A percentile compares a stretch with the other conserved stretches of the same genome.
Evolutionary conservation across 768 basidiomycete species (phyloP).

Genomic region (Kwoniella sp.): DNA sequence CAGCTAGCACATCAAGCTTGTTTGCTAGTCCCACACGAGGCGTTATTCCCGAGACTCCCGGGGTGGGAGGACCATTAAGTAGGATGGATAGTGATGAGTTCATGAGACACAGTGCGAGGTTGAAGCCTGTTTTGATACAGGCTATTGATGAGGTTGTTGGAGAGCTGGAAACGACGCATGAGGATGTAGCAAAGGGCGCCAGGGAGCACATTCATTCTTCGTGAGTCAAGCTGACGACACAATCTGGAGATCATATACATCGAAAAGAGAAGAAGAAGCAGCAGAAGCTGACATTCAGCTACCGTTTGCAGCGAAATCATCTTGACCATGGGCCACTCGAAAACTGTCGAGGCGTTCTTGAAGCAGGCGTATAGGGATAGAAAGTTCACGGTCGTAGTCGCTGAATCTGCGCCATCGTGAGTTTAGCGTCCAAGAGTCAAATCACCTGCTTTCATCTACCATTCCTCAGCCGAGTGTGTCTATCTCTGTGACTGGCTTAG

Average conservation of each 20-base stretch:
- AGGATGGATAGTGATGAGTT: constrained; percentile 49
- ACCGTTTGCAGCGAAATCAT: constrained; percentile 76
- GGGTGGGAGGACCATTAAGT: background rate
- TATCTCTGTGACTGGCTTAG: too few species aligned
- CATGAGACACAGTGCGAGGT: constrained; percentile 48
- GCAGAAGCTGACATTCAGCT: constrained; percentile 12
- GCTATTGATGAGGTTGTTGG: constrained; percentile 95
- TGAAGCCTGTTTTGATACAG: constrained; percentile 94
- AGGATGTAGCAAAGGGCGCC: constrained; percentile 89
- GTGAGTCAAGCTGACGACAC: constrained; percentile 65
- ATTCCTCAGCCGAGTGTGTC: background rate
- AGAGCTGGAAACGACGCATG: constrained; percentile 93
- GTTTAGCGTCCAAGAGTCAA: too few species aligned
- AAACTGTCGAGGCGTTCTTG: constrained; percentile 89
- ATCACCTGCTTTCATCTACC: background rate
- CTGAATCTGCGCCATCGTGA: constrained; percentile 90
- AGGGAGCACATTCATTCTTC: constrained; percentile 98
- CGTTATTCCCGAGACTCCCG: constrained; percentile 14
- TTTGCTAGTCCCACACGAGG: constrained; percentile 28
- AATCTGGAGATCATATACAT: too few species aligned
- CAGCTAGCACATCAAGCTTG: constrained; percentile 22
- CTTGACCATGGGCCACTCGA: constrained; percentile 88
- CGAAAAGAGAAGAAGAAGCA: too few species aligned
- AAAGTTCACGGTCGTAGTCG: constrained; percentile 93
- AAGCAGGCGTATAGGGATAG: constrained; percentile 85